Percentiles rank a stretch among this genome's conserved stretches.
Evolutionary conservation across 148 eudicot genomes (phyloP).

Genomic region (Vaccinium vitisidaea): DNA sequence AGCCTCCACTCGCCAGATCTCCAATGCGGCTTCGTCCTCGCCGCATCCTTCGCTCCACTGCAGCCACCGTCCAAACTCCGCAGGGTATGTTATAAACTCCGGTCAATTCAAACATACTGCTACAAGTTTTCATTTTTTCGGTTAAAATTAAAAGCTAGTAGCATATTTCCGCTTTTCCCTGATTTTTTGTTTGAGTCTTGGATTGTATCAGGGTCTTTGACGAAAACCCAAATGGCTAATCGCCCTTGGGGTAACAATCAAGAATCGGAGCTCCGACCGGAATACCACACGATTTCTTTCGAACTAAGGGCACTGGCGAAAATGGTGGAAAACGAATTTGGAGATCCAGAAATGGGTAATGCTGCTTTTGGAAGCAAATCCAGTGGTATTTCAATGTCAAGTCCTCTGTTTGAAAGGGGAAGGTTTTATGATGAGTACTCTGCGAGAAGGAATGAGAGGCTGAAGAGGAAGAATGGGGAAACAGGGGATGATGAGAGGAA

Average conservation of each 20-base stretch:
- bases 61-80: slow-evolving; percentile 43
- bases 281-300: slow-evolving; percentile 46
- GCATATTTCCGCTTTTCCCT: background rate
- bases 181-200: background rate
- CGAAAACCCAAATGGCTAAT: slow-evolving; percentile 46
- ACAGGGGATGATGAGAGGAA: slow-evolving; percentile 29
- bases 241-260: slow-evolving; percentile 21
- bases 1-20: slow-evolving; percentile 68
- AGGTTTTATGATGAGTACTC: slow-evolving; percentile 67
- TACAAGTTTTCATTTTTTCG: background rate
- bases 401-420: slow-evolving; percentile 64
- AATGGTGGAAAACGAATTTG: slow-evolving; percentile 50
- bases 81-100: slow-evolving; percentile 34
- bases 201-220: slow-evolving; percentile 27
- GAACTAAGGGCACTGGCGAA: slow-evolving; percentile 56
- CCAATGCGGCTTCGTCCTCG: slow-evolving; percentile 67
- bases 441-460: slow-evolving; percentile 83
- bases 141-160: background rate
- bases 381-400: slow-evolving; percentile 15
- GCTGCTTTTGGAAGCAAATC: background rate
- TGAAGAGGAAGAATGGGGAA: slow-evolving; percentile 60
- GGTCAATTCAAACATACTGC: background rate
- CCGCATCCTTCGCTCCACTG: slow-evolving; percentile 44
- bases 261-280: slow-evolving; percentile 39
- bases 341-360: slow-evolving; percentile 10